Base-by-base conservation (phyloP, 805 yeast genomes). In the Wickerhamiella azymoides region DNA sequence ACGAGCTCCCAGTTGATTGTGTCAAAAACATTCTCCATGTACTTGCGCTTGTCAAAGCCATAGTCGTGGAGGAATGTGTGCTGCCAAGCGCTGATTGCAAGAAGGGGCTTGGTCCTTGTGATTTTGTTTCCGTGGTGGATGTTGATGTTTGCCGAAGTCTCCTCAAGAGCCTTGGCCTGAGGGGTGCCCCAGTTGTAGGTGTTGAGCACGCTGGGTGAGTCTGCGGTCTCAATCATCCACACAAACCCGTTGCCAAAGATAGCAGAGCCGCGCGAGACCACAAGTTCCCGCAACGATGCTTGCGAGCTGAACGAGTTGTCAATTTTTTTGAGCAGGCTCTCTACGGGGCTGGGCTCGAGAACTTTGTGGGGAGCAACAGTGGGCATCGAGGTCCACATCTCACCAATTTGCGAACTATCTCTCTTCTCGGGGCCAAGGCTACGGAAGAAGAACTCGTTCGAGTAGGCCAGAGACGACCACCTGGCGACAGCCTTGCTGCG, bases 131-230 rank as follows among this genome's bases (percentile, higher is more conserved):
- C 28, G 33, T 32, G 17, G 30, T 39, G 40, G 13, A 32, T 27
- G 36, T 35, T 40, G 11, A 19, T 25, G 14, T 32, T 19, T 17
- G 28, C 16, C 19, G 37, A 35, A 18, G 25, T 40, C 40, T 36
- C 33, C 18, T 17, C 38, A 10, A 13, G 10, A 18, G 32, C 14
- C 17, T 40, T 36, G 24, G 45, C 39, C 25, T 40, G 43, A 26
- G 95, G 94, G 10, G 83, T 71, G n/a, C 96, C 96, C 36, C 84
- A 77, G 60, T 86, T 85, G 65, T 89, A 92, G 9, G 97, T 86
- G 69, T 89, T 89, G 48, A 86, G 66, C 6, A 92, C 69, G 36
- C 76, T 78, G 52, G 85, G 68, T 19, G 69, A 39, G 26, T 54
- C 44, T 17, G 48, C 47, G 28, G 52, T 53, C 40, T 84, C 84